A percentile compares a stretch with the other conserved stretches of the same genome.
phyloP scores from a whole-genome alignment of 345 rosid genomes.

The Eucalyptus virginea region DNA sequence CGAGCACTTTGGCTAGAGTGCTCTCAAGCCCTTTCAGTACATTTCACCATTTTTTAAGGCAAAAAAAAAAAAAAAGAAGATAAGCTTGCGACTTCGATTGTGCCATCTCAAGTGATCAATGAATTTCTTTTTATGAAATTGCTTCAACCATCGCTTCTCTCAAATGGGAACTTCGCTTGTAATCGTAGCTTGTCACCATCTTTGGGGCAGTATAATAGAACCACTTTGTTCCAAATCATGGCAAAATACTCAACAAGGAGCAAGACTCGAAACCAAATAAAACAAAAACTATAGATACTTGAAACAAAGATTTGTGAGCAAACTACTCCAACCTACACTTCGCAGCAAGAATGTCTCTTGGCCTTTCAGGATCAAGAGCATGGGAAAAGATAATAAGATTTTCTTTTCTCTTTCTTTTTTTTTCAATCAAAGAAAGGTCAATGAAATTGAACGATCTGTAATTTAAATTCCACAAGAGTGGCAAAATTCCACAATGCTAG shows the following conservation, averaged over 20 bases:
- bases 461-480: neutral
- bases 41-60: neutral
- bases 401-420: neutral
- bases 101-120: neutral
- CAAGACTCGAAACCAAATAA: neutral
- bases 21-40: neutral
- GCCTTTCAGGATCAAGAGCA: neutral
- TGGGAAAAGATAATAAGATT: neutral
- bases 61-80: neutral
- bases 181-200: neutral
- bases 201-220: neutral
- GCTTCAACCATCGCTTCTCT: neutral
- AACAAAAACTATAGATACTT: neutral
- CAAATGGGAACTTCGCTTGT: neutral
- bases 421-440: neutral
- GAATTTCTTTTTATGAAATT: neutral
- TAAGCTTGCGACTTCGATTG: neutral
- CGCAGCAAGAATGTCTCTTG: neutral
- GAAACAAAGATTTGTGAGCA: neutral
- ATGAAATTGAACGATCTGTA: neutral
- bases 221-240: neutral
- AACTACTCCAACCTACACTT: neutral
- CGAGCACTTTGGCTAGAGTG: neutral
- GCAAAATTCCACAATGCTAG: conserved; percentile 32
- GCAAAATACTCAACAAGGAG: neutral